These are phyloP conservation scores for Exophiala bonariae DNA, from an alignment of 2,329 filamentous ascomycete species.

Conservation along the genomic window DNA sequence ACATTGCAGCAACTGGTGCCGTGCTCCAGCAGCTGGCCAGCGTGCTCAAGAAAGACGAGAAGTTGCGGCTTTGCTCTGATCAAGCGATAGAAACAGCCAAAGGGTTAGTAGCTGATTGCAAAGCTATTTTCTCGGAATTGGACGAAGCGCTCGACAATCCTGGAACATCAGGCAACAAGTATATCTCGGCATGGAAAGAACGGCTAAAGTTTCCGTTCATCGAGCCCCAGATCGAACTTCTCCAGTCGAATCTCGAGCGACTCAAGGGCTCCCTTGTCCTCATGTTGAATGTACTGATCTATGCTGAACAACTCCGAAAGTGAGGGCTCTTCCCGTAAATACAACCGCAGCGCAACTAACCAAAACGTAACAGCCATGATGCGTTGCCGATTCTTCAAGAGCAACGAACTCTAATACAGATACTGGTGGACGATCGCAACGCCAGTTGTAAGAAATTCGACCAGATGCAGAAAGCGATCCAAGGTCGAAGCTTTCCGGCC, in stretches of 20 bases:
- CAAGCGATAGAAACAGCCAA: constrained; percentile 22
- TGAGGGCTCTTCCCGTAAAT: neutral
- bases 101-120: constrained; percentile 27
- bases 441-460: no score
- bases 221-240: constrained; percentile 28
- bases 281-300: constrained; percentile 35
- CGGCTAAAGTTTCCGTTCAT: constrained; percentile 27
- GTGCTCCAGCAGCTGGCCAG: constrained; percentile 32
- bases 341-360: no score
- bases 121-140: constrained; percentile 11
- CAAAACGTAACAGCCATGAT: no score
- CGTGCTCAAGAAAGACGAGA: constrained; percentile 28
- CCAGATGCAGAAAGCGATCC: no score
- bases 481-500: no score
- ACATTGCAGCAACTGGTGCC: constrained; percentile 32
- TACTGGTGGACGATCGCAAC: no score
- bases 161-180: constrained; percentile 1
- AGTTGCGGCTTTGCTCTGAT: constrained; percentile 28
- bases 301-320: constrained; percentile 29
- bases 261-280: constrained; percentile 34
- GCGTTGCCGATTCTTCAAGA: no score
- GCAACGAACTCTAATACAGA: no score
- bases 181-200: constrained; percentile 14
- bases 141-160: constrained; percentile 19
- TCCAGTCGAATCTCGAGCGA: constrained; percentile 33